Evolutionary conservation across 768 basidiomycete genomes (phyloP), one percentile per base, ranked within the genome.

Genomic region (Sarcodon aspratus): DNA sequence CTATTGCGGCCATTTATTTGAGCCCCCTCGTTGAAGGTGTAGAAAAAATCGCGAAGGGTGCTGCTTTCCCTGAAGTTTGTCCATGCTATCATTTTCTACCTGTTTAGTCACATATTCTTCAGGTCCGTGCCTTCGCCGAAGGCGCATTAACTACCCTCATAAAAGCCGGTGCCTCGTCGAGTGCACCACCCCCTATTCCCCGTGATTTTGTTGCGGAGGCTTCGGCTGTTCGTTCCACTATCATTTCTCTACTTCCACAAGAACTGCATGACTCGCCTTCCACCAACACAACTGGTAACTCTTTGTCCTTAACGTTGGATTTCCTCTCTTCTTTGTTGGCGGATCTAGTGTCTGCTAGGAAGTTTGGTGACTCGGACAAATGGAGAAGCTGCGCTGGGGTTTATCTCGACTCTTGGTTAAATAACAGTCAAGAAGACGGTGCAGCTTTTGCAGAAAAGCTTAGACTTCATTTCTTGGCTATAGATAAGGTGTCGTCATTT

Each of bases 101-200:
- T 32, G 50, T 18, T 21, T 36, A 15, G 35, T 46, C 17, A 45
- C 36, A n/a, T 48, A 32, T 51, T 45, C 32, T 47, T 7, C 49
- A 84, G 82, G 84, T 96, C 57, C 86, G 93, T 50, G 90, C 88
- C n/a, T 97, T 96, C 63, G 93, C 79, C 48, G 80, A 85, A 58
- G 72, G 84, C 6, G 89, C 95, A 7, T 71, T 91, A 33, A 71
- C 80, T 48, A 91, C 91, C 18, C 72, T 97, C 48, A 64, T 79
- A 52, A 85, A 84, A 56, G 79, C 93, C 43, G 92, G 92, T 45
- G 92, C 92, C 35, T 89, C 89, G 32, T 75, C 80, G 11, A 69
- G 71, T 47, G 85, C 79, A 15, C 77, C 78, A 15, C 83, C 85
- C 35, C 73, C 79, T n/a, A 66, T 76, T 18, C 74, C 73, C 48